phyloP scores from a whole-genome alignment of 495 filamentous ascomycete species.

The Penicillium longicatenatum region DNA sequence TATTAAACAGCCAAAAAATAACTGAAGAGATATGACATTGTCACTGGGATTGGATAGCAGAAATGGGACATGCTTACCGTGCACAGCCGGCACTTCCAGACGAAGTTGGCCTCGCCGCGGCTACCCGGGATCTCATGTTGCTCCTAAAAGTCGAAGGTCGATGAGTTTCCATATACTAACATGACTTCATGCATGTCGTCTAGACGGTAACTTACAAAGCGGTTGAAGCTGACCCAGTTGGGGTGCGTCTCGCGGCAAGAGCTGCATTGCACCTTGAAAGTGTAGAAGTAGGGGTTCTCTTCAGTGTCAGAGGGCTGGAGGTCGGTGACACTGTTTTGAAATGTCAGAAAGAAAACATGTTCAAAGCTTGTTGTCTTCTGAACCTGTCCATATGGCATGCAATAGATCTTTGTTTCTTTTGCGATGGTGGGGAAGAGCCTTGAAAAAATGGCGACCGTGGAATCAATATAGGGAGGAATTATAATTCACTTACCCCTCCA shows the following conservation, averaged over 20 bases:
- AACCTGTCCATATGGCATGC: conserved; percentile 7
- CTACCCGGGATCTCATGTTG: conserved; percentile 84
- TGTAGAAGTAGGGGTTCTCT: conserved; percentile 87
- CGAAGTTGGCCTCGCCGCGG: conserved; percentile 94
- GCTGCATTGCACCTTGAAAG: conserved; percentile 94
- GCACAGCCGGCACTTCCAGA: conserved; percentile 96
- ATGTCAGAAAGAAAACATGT: conserved; percentile 10
- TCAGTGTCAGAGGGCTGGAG: conserved; percentile 80
- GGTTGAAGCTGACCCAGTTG: conserved; percentile 83
- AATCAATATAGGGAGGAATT: not conserved
- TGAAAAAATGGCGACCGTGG: not conserved
- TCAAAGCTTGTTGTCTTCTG: not conserved
- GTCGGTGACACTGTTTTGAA: conserved; percentile 73
- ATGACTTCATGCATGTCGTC: not conserved
- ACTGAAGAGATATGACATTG: not conserved
- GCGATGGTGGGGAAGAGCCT: conserved; percentile 7
- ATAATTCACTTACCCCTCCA: conserved; percentile 65
- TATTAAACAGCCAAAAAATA: not conserved
- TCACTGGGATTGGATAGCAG: not conserved
- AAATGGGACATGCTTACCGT: conserved; percentile 52
- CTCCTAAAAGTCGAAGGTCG: conserved; percentile 57
- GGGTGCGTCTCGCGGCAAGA: conserved; percentile 90
- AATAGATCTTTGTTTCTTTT: conserved; percentile 1
- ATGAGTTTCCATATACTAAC: not conserved
- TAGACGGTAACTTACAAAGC: conserved; percentile 66